Conservation (phyloP, 78 protist species). For the Dictyostelium intermedium region DNA sequence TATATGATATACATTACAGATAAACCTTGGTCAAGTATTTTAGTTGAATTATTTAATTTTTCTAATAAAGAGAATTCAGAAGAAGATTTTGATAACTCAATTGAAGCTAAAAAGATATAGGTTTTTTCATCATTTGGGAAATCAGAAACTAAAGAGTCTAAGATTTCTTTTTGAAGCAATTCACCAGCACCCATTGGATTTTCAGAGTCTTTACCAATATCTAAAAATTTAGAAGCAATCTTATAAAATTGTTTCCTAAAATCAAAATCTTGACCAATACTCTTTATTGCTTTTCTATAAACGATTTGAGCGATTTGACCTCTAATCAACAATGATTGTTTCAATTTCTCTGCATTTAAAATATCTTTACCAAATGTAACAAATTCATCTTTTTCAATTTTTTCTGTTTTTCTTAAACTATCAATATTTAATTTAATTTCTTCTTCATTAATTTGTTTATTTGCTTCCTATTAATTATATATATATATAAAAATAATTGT, state of each 20-base stretch:
- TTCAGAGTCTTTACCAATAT: conserved; percentile 24
- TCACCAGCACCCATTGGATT: conserved; percentile 28
- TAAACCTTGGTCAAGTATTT: neutral
- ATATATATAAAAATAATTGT: neutral
- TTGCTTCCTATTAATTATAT: neutral
- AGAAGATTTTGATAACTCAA: neutral
- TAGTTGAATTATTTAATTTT: neutral
- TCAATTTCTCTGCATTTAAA: neutral
- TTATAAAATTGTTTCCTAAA: conserved; percentile 63
- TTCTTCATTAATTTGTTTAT: neutral
- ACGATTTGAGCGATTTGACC: conserved; percentile 60
- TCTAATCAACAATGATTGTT: neutral
- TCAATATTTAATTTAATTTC: neutral
- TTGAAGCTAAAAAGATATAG: conserved; percentile 17
- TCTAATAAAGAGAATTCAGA: neutral
- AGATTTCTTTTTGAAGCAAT: neutral
- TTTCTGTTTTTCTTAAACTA: neutral
- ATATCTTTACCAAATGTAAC: conserved; percentile 63
- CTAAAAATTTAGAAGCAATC: neutral
- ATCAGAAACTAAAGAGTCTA: conserved; percentile 13
- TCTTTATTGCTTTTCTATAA: conserved; percentile 19
- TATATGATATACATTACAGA: neutral
- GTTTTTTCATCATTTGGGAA: conserved; percentile 22
- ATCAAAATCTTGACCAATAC: conserved; percentile 24
- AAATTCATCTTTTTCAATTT: neutral